phyloP scores from a whole-genome alignment of 768 basidiomycete species.

The Galerina sulciceps region DNA sequence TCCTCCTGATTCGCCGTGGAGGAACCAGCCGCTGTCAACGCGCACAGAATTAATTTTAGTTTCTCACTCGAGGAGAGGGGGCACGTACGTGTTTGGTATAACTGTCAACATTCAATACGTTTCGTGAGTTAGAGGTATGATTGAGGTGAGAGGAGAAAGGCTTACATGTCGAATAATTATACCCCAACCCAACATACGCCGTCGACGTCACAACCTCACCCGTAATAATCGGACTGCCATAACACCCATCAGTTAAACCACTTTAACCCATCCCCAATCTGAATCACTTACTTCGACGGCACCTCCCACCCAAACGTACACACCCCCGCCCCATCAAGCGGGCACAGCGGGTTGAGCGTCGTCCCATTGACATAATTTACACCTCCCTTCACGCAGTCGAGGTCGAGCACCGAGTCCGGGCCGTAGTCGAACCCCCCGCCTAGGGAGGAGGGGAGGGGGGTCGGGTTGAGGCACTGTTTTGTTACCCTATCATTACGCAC shows the following conservation, averaged over 20 bases:
- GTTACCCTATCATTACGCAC: constrained; percentile 5
- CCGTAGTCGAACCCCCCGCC: background rate
- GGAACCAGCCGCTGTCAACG: constrained; percentile 4
- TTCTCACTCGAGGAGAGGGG: no score
- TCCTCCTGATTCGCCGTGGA: background rate
- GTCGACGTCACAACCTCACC: background rate
- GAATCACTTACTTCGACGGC: constrained; percentile 6
- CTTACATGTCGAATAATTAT: background rate
- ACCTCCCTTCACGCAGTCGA: constrained; percentile 1
- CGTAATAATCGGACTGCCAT: background rate
- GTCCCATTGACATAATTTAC: constrained; percentile 2
- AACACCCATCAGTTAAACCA: no score
- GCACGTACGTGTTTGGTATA: background rate
- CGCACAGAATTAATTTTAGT: background rate
- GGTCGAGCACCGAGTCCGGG: background rate
- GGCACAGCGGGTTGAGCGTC: background rate
- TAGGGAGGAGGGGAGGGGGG: background rate
- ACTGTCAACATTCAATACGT: background rate
- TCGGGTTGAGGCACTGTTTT: background rate
- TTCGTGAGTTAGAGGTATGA: background rate
- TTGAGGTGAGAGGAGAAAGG: no score
- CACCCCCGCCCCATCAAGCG: background rate
- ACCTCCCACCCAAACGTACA: background rate
- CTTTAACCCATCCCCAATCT: no score
- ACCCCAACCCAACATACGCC: background rate